Conservation (phyloP, 2,329 filamentous ascomycete species). For the Colletotrichum musicola region DNA sequence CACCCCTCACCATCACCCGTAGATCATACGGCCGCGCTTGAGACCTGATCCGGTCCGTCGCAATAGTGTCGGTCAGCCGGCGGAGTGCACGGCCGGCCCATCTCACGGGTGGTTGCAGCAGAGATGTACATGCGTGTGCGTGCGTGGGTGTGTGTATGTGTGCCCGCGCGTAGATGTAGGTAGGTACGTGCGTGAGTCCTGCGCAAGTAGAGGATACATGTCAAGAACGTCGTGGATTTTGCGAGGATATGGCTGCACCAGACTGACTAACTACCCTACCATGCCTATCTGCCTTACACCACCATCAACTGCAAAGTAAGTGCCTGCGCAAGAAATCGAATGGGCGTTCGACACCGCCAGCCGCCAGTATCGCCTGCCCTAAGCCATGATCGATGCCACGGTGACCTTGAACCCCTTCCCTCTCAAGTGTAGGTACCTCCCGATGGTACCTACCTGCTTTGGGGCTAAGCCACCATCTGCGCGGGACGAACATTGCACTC, state of each 20-base stretch:
- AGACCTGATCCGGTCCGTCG: slow-evolving; percentile 12
- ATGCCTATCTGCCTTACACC: background rate
- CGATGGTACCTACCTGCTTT: background rate
- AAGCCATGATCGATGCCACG: slow-evolving; percentile 43
- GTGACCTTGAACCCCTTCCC: slow-evolving; percentile 18
- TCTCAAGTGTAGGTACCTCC: too few relatives aligned
- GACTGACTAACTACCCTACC: background rate
- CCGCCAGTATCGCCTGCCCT: slow-evolving; percentile 26
- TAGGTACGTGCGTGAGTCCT: background rate
- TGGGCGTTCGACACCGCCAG: slow-evolving; percentile 25
- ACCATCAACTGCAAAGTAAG: background rate
- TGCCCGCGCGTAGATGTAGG: background rate
- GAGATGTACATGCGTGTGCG: slow-evolving; percentile 3
- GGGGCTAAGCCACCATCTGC: slow-evolving; percentile 6
- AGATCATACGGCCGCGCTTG: slow-evolving; percentile 10
- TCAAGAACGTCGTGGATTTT: slow-evolving; percentile 1
- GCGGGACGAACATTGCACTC: slow-evolving; percentile 25
- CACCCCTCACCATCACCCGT: too few relatives aligned
- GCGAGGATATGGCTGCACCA: background rate
- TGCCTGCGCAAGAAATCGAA: slow-evolving; percentile 1
- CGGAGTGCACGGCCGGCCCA: slow-evolving; percentile 34
- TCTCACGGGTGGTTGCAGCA: slow-evolving; percentile 35
- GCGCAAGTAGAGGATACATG: slow-evolving; percentile 32
- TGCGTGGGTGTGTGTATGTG: slow-evolving; percentile 10
- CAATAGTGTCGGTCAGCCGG: slow-evolving; percentile 33